phyloP scores from a whole-genome alignment of 2,329 filamentous ascomycete species.

The Cylindrodendrum hubeiense region DNA sequence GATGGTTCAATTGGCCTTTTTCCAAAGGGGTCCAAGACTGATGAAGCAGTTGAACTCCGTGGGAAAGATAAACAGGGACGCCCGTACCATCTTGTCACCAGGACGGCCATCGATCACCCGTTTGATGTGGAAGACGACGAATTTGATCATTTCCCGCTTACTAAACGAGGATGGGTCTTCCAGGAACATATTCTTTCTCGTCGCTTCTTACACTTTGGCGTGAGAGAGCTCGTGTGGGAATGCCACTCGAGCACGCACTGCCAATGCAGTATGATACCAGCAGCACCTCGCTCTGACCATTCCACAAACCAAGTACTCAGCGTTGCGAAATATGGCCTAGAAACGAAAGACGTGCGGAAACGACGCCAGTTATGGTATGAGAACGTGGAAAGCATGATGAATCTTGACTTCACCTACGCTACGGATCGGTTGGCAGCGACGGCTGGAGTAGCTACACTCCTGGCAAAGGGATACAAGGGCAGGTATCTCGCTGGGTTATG shows the following conservation, averaged over 20 bases:
- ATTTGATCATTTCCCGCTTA: constrained; percentile 20
- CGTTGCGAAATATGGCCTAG: constrained; percentile 15
- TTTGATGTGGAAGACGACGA: constrained; percentile 24
- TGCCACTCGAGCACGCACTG: constrained; percentile 30
- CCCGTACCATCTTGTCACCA: constrained; percentile 20
- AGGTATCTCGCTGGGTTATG: constrained; percentile 30
- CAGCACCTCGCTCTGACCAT: constrained; percentile 7
- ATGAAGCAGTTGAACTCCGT: constrained; percentile 23
- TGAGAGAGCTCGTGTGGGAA: constrained; percentile 32
- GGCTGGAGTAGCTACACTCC: constrained; percentile 21
- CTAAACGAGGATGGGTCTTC: constrained; percentile 32
- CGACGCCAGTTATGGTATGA: constrained; percentile 28
- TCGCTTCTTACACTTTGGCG: constrained; percentile 32
- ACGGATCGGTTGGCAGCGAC: constrained; percentile 26
- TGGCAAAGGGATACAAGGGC: constrained; percentile 13
- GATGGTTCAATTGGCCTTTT: constrained; percentile 28
- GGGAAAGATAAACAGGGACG: constrained; percentile 11
- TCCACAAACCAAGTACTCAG: constrained; percentile 27
- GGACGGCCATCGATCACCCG: constrained; percentile 25
- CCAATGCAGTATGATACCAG: constrained; percentile 27
- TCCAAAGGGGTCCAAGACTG: not conserved
- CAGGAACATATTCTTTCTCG: constrained; percentile 33
- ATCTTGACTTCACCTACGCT: constrained; percentile 29
- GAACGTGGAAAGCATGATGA: constrained; percentile 31
- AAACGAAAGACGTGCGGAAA: not conserved